A percentile compares a stretch with the other conserved stretches of the same genome.
Evolutionary conservation across 2,329 filamentous ascomycete genomes (phyloP).

Genomic region (Dactylellina cionopaga): DNA sequence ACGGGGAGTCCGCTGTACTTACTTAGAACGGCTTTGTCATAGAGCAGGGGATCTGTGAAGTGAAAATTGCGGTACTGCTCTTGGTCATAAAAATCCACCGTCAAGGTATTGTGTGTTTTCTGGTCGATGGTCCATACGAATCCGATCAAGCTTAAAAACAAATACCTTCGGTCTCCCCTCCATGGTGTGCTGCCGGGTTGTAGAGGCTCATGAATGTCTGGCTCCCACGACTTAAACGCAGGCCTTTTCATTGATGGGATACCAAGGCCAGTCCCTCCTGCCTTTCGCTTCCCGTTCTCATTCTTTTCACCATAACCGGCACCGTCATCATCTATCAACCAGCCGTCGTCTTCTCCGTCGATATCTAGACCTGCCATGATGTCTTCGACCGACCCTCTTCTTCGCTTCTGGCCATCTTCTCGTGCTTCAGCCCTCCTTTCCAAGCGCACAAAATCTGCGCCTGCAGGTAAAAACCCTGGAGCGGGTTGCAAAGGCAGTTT

Average conservation of each 20-base stretch:
- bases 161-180: slow-evolving; percentile 91
- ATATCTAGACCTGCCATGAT: slow-evolving; percentile 62
- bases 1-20: slow-evolving; percentile 15
- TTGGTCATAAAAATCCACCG: slow-evolving; percentile 96
- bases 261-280: slow-evolving; percentile 56
- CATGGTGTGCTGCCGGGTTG: slow-evolving; percentile 95
- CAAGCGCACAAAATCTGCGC: slow-evolving; percentile 20
- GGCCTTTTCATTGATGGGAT: slow-evolving; percentile 65
- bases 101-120: slow-evolving; percentile 90
- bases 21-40: slow-evolving; percentile 91
- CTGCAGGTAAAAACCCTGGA: slow-evolving; percentile 65
- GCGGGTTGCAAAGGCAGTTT: slow-evolving; percentile 75
- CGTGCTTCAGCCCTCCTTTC: slow-evolving; percentile 30
- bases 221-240: slow-evolving; percentile 65
- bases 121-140: slow-evolving; percentile 98
- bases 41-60: slow-evolving; percentile 94
- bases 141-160: slow-evolving; percentile 86
- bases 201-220: slow-evolving; percentile 82
- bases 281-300: slow-evolving; percentile 73
- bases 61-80: slow-evolving; percentile 85
- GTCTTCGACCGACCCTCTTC: slow-evolving; percentile 62
- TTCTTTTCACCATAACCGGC: slow-evolving; percentile 80
- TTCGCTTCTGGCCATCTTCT: slow-evolving; percentile 10
- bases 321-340: slow-evolving; percentile 94
- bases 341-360: slow-evolving; percentile 72